Conservation (phyloP, 805 yeast genomes). For the Ogataea glucozyma region DNA sequence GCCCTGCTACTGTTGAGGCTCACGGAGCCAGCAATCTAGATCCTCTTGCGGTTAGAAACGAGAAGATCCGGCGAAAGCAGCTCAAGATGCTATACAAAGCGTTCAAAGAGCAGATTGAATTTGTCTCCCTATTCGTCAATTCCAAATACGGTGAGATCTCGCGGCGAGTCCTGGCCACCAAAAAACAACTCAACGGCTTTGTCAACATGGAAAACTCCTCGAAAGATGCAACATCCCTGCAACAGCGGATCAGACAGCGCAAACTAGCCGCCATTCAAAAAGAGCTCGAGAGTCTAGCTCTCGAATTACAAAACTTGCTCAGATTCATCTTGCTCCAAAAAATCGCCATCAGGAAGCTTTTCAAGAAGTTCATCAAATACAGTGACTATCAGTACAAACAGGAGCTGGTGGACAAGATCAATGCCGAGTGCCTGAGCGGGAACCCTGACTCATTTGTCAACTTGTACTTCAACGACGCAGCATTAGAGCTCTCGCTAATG, state of each 20-base stretch:
- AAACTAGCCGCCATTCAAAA: constrained; percentile 30
- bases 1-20: constrained; percentile 5
- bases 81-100: constrained; percentile 40
- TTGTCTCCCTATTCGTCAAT: constrained; percentile 59
- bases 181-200: constrained; percentile 8
- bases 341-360: constrained; percentile 68
- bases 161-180: constrained; percentile 2
- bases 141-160: constrained; percentile 68
- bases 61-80: constrained; percentile 22
- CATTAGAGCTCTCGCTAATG: constrained; percentile 57
- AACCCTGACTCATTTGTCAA: constrained; percentile 59
- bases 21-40: too few relatives aligned
- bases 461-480: constrained; percentile 58
- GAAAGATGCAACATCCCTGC: too few relatives aligned
- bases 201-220: too few relatives aligned
- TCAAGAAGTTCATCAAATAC: constrained; percentile 65
- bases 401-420: constrained; percentile 36
- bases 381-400: constrained; percentile 36
- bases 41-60: too few relatives aligned
- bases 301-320: constrained; percentile 62
- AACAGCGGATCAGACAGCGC: constrained; percentile 25
- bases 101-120: constrained; percentile 60
- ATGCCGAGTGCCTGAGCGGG: constrained; percentile 28
- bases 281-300: constrained; percentile 45
- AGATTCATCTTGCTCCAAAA: constrained; percentile 72